phyloP scores from a whole-genome alignment of 2,329 filamentous ascomycete species.

The Gnomoniopsis smithogilvyi region DNA sequence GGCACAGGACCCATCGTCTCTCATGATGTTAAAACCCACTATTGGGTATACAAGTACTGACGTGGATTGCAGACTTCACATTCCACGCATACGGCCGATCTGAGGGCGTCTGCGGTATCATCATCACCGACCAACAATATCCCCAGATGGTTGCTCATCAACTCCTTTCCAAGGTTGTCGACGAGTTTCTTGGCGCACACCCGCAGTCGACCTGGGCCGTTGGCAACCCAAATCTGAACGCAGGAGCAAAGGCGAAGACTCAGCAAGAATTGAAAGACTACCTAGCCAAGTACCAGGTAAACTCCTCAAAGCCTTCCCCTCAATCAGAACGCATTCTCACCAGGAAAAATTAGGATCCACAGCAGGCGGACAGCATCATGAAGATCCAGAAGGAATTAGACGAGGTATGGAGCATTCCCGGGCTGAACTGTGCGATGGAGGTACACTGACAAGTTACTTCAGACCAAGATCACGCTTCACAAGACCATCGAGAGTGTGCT shows the following conservation, averaged over 20 bases:
- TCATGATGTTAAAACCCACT: background rate
- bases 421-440: background rate
- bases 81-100: conserved; percentile 77
- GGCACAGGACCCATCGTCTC: background rate
- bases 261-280: conserved; percentile 74
- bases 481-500: conserved; percentile 90
- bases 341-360: conserved; percentile 63
- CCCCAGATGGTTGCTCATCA: conserved; percentile 28
- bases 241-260: background rate
- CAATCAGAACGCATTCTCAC: background rate
- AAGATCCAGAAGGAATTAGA: conserved; percentile 96
- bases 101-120: conserved; percentile 71
- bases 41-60: background rate
- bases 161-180: conserved; percentile 74
- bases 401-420: conserved; percentile 30
- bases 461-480: conserved; percentile 95
- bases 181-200: conserved; percentile 79
- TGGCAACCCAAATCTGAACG: background rate
- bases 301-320: background rate
- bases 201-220: conserved; percentile 62
- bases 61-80: conserved; percentile 52
- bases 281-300: conserved; percentile 52
- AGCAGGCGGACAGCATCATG: conserved; percentile 86
- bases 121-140: conserved; percentile 75
- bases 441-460: background rate